Evolutionary conservation across 1,284 basidiomycete species (phyloP).

Genomic region (Neotropicomus parvogracilis): DNA sequence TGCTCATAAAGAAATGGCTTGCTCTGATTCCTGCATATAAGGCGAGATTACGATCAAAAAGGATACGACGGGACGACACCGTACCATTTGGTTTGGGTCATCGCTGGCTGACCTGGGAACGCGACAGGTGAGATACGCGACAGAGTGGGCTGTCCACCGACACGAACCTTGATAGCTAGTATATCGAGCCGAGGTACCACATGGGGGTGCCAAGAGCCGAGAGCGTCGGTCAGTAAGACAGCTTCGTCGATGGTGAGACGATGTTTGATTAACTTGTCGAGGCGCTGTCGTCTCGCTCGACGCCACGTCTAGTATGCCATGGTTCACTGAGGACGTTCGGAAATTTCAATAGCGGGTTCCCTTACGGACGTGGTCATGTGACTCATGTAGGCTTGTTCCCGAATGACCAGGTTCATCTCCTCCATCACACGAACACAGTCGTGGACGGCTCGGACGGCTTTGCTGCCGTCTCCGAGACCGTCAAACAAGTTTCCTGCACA

Average conservation of each 20-base stretch:
- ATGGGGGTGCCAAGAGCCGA: conserved; percentile 75
- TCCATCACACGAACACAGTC: conserved; percentile 17
- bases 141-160: background rate
- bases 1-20: conserved; percentile 64
- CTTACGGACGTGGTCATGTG: no score
- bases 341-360: no score
- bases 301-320: no score
- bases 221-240: conserved; percentile 65
- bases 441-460: conserved; percentile 12
- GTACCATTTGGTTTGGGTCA: no score
- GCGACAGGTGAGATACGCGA: conserved; percentile 3
- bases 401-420: conserved; percentile 23
- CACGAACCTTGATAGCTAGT: conserved; percentile 63
- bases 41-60: no score
- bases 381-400: conserved; percentile 6
- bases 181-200: conserved; percentile 60
- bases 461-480: background rate
- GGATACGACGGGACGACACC: no score
- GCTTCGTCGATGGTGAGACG: conserved; percentile 68
- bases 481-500: background rate
- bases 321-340: no score
- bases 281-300: no score
- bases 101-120: conserved; percentile 57
- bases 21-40: no score
- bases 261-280: conserved; percentile 59